These are phyloP conservation scores for Candida xyloterini DNA, from an alignment of 805 yeast genomes.

Conservation along the genomic window DNA sequence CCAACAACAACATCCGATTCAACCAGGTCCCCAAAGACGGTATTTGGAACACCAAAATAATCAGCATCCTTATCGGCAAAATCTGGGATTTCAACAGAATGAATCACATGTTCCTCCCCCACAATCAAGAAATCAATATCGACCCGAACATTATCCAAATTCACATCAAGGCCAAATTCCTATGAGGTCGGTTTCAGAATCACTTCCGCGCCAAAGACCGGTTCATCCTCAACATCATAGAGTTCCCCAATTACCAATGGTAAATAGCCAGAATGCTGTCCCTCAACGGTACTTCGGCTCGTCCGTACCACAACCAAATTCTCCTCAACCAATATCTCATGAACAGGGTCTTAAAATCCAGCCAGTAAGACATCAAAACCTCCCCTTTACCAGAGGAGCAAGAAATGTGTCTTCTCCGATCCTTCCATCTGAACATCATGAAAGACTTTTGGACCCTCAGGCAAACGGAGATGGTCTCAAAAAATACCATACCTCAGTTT, in stretches of 20 bases:
- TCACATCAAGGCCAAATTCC: background rate
- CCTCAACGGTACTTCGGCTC: conserved; percentile 20
- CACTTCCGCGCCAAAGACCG: conserved; percentile 2
- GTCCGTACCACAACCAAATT: conserved; percentile 5
- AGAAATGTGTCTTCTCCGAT: conserved; percentile 26
- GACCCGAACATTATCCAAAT: background rate
- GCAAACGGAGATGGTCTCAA: conserved; percentile 24
- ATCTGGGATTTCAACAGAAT: conserved; percentile 1
- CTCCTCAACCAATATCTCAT: conserved; percentile 6
- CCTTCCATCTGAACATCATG: conserved; percentile 18
- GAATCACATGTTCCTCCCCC: conserved; percentile 4
- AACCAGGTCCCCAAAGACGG: conserved; percentile 5
- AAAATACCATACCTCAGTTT: conserved; percentile 33
- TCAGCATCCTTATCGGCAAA: conserved; percentile 8
- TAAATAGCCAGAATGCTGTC: conserved; percentile 24
- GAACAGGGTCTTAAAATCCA: conserved; percentile 14
- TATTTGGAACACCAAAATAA: conserved; percentile 3
- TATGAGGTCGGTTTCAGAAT: conserved; percentile 5
- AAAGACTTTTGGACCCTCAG: conserved; percentile 2
- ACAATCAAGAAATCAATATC: conserved; percentile 4
- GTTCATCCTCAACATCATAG: background rate
- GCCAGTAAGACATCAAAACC: conserved; percentile 26
- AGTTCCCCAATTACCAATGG: conserved; percentile 14
- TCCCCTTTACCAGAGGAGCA: conserved; percentile 33
- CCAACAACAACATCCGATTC: conserved; percentile 1